Conservation (phyloP, 441 rosid species). For the Breynia disticha region DNA sequence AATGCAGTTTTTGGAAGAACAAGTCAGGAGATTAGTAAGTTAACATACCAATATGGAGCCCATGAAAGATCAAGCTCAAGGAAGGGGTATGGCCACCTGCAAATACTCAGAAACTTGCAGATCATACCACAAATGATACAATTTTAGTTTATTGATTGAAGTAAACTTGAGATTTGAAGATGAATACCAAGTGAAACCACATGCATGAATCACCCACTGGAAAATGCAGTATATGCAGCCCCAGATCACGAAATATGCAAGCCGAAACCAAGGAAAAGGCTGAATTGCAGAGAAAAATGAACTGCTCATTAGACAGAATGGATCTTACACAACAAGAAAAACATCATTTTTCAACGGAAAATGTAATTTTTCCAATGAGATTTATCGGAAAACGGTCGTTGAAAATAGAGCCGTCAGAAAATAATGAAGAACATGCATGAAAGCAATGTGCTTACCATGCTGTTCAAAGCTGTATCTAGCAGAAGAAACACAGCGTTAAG, state of each 20-base stretch:
- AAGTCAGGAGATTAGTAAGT: background rate
- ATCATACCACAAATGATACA: too few species aligned
- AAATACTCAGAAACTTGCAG: background rate
- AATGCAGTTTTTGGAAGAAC: too few species aligned
- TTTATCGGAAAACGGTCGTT: too few species aligned
- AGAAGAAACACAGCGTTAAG: conserved; percentile 49
- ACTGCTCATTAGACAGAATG: too few species aligned
- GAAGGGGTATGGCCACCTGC: conserved; percentile 94
- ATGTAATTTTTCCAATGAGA: too few species aligned
- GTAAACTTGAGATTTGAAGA: too few species aligned
- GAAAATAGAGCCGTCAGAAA: too few species aligned
- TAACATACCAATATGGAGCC: conserved; percentile 41
- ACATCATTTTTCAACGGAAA: too few species aligned
- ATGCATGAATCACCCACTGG: conserved; percentile 82
- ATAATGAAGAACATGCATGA: too few species aligned
- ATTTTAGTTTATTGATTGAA: too few species aligned
- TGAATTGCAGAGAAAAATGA: conserved; percentile 20
- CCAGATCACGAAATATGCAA: conserved; percentile 76
- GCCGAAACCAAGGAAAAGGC: conserved; percentile 79
- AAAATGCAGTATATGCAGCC: conserved; percentile 64
- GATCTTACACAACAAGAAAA: too few species aligned
- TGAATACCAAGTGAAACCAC: conserved; percentile 67
- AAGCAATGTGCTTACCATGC: conserved; percentile 47
- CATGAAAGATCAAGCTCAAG: conserved; percentile 49
- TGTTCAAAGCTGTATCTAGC: conserved; percentile 54